These are phyloP conservation scores for Strobilomyces echinocephalus DNA, from an alignment of 768 basidiomycete genomes.

Conservation along the genomic window DNA sequence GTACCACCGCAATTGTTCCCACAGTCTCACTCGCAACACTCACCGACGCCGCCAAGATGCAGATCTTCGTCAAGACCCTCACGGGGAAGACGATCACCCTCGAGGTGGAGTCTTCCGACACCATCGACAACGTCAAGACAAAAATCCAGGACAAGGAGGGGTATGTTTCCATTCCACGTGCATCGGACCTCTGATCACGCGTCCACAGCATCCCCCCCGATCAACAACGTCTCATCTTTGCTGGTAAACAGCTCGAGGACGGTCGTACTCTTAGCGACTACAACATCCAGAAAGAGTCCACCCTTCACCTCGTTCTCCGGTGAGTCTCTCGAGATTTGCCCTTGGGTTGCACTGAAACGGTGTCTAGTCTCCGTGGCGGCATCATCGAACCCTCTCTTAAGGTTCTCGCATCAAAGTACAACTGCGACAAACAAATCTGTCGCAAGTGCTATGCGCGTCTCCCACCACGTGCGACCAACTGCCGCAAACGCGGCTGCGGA, in stretches of 20 bases:
- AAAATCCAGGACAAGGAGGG: constrained; percentile 66
- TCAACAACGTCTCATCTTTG: constrained; percentile 42
- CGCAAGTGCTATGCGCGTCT: constrained; percentile 99
- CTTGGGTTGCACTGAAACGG: background rate
- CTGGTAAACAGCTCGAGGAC: constrained; percentile 98
- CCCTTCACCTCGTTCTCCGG: constrained; percentile 96
- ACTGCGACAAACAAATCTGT: constrained; percentile 99
- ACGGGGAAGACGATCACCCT: constrained; percentile 42
- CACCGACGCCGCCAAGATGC: constrained; percentile 37
- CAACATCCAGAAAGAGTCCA: constrained; percentile 98
- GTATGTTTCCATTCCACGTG: constrained; percentile 25
- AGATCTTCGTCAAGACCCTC: constrained; percentile 85
- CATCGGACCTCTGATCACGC: background rate
- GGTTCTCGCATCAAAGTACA: constrained; percentile 95
- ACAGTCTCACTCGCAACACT: constrained; percentile 5
- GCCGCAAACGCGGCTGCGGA: constrained; percentile 91
- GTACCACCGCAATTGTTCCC: constrained; percentile 18
- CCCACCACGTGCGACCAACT: constrained; percentile 98
- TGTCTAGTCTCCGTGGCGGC: constrained; percentile 45
- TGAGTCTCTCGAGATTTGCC: constrained; percentile 32
- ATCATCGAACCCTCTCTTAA: constrained; percentile 99
- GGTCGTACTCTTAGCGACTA: constrained; percentile 95
- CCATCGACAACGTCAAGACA: constrained; percentile 27
- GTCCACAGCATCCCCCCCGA: constrained; percentile 34
- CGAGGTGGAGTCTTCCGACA: constrained; percentile 28